phyloP scores from a whole-genome alignment of 2,329 filamentous ascomycete species.

The Neopestalotiopsis sp. region DNA sequence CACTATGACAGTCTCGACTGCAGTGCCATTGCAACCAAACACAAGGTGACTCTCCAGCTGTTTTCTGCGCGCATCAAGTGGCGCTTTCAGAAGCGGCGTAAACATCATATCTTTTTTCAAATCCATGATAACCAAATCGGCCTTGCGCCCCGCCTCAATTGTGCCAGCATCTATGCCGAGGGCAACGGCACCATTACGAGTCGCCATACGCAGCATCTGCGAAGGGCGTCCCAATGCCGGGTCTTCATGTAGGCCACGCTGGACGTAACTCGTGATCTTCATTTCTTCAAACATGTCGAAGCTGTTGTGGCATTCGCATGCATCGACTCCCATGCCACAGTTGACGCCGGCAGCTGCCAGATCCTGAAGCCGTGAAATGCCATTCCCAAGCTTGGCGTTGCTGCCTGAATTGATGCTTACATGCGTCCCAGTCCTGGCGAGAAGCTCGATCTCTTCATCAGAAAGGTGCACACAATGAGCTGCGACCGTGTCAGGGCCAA shows the following conservation, averaged over 20 bases:
- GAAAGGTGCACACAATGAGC: constrained; percentile 30
- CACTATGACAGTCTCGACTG: constrained; percentile 31
- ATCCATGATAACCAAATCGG: constrained; percentile 32
- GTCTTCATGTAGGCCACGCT: constrained; percentile 27
- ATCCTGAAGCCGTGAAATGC: constrained; percentile 26
- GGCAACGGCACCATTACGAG: constrained; percentile 29
- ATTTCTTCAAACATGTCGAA: constrained; percentile 33
- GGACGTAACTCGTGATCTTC: constrained; percentile 32
- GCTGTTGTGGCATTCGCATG: constrained; percentile 33
- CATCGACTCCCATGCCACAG: constrained; percentile 31
- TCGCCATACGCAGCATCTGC: constrained; percentile 32
- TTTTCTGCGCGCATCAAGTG: constrained; percentile 24
- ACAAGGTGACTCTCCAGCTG: constrained; percentile 28
- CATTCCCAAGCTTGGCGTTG: constrained; percentile 32
- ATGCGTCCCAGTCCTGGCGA: constrained; percentile 28
- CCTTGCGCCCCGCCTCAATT: constrained; percentile 28
- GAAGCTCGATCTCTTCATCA: constrained; percentile 26
- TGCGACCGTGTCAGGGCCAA: constrained; percentile 29
- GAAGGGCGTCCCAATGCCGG: constrained; percentile 24
- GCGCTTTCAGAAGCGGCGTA: constrained; percentile 25
- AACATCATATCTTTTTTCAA: constrained; percentile 35
- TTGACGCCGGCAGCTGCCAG: constrained; percentile 29
- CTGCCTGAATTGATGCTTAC: constrained; percentile 28
- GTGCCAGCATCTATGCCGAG: constrained; percentile 29
- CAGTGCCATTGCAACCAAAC: constrained; percentile 32